phyloP scores from a whole-genome alignment of 345 rosid species.

The Eutrema japonicum region DNA sequence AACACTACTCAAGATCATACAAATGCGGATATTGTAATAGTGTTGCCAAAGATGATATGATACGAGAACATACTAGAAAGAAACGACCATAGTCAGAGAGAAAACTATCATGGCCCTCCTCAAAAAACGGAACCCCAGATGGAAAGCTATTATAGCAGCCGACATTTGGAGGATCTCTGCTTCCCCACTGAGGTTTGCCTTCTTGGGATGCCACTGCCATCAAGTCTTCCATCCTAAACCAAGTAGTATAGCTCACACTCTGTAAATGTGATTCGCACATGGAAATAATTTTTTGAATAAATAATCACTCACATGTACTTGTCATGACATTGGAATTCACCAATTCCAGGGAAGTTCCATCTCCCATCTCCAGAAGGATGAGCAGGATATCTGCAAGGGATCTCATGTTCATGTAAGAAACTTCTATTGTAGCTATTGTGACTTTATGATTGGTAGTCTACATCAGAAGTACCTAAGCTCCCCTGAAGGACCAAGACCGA shows the following conservation, averaged over 20 bases:
- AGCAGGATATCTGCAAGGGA: constrained; percentile 62
- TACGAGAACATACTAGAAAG: constrained; percentile 58
- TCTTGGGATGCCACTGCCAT: constrained; percentile 64
- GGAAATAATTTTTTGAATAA: constrained; percentile 26
- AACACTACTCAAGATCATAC: constrained; percentile 22
- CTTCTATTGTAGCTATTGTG: constrained; percentile 16
- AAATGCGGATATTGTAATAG: constrained; percentile 4
- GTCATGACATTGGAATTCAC: constrained; percentile 79
- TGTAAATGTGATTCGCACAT: constrained; percentile 21
- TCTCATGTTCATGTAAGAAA: constrained; percentile 31
- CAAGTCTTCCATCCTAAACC: constrained; percentile 69
- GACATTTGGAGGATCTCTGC: constrained; percentile 58
- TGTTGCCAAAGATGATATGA: constrained; percentile 16
- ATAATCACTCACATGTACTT: constrained; percentile 65
- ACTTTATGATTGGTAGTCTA: constrained; percentile 28
- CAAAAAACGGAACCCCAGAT: constrained; percentile 62
- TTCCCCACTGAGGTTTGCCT: constrained; percentile 71
- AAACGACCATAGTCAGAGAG: constrained; percentile 71
- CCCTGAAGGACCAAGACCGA: constrained; percentile 77
- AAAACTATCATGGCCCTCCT: constrained; percentile 68
- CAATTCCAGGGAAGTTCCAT: constrained; percentile 75
- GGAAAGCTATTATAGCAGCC: constrained; percentile 73
- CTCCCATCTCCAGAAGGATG: constrained; percentile 70
- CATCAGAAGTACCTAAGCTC: constrained; percentile 58
- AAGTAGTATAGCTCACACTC: constrained; percentile 20